These are phyloP conservation scores for Podila horticola DNA, from an alignment of 192 early-diverging fungal genomes.

Conservation along the genomic window DNA sequence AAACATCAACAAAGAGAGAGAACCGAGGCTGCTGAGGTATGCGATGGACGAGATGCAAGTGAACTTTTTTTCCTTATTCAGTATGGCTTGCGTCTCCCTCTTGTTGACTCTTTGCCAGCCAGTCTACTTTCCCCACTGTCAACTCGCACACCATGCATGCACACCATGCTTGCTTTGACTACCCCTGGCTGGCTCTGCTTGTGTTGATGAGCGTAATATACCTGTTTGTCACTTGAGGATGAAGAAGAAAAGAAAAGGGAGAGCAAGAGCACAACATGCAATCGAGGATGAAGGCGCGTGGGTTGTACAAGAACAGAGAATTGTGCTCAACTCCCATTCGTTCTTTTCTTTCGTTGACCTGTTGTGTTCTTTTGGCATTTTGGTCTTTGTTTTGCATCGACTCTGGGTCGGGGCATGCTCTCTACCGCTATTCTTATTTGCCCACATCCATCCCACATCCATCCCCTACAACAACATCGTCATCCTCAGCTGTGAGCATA, in stretches of 20 bases:
- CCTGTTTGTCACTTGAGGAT: too few species aligned
- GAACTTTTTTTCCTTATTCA: not conserved
- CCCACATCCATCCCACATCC: too few species aligned
- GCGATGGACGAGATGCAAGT: not conserved
- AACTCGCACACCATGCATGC: not conserved
- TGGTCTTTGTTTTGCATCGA: not conserved
- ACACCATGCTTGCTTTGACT: not conserved
- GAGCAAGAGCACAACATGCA: not conserved
- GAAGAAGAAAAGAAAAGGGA: too few species aligned
- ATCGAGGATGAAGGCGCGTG: conserved; percentile 9
- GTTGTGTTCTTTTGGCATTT: not conserved
- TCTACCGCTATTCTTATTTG: too few species aligned
- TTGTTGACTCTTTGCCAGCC: too few species aligned
- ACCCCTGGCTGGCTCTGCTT: not conserved
- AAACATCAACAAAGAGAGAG: too few species aligned
- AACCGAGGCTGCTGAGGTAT: not conserved
- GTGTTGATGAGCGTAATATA: not conserved
- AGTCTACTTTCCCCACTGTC: too few species aligned
- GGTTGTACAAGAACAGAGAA: conserved; percentile 22
- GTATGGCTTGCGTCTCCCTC: not conserved
- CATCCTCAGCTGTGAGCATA: not conserved
- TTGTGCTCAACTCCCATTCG: not conserved
- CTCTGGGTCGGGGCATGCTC: too few species aligned
- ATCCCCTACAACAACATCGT: not conserved
- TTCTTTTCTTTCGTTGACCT: not conserved